Evolutionary conservation across 495 filamentous ascomycete genomes (phyloP), one percentile per base, ranked within the genome.

Genomic region (Aspergillus hancockii): DNA sequence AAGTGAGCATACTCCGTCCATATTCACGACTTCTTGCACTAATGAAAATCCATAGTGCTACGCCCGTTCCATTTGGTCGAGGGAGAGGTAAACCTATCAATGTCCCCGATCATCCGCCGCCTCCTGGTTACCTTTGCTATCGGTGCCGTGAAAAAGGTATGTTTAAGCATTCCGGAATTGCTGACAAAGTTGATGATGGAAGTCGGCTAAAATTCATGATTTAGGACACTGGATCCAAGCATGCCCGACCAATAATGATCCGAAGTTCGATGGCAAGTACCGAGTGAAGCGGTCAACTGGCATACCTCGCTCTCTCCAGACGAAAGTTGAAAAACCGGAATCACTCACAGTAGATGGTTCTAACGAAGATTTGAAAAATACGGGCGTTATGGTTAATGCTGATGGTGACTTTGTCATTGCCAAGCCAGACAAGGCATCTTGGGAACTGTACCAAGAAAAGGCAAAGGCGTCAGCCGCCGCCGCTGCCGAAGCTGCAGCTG

Each of bases 321-420:
- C 92, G 71, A 94, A 90, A 23, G 87, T 99, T 32, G 93, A 97
- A 61, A 98, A 97, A 73, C 88, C 92, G 7, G 85, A 87, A 22
- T 84, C 87, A 7, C 75, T 92, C 54, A 81, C 83, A 32, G 81
- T 88, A 61, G 90, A 90, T 74, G 90, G 86, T 38, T 83, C 85
- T 4, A 84, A 83, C 57, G 90, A 91, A 65, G 88, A 92, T 57
- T 75, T 84, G 38, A 91, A 91, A 67, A 87, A 89, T 55, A 91
- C 92, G 49, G 90, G 90, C 57, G 85, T 98, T 62, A 97, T 97
- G 95, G 89, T 98, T 52, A 96, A 97, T 78, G 90, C 93, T 45
- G 92, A 96, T 72, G 94, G 95, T 67, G 90, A 99, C 68, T 97
- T 91, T 78, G 94, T 99, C 62, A 87, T 97, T 76, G 92, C 92